Evolutionary conservation across 768 basidiomycete genomes (phyloP).

Genomic region (Russula dissimulans): DNA sequence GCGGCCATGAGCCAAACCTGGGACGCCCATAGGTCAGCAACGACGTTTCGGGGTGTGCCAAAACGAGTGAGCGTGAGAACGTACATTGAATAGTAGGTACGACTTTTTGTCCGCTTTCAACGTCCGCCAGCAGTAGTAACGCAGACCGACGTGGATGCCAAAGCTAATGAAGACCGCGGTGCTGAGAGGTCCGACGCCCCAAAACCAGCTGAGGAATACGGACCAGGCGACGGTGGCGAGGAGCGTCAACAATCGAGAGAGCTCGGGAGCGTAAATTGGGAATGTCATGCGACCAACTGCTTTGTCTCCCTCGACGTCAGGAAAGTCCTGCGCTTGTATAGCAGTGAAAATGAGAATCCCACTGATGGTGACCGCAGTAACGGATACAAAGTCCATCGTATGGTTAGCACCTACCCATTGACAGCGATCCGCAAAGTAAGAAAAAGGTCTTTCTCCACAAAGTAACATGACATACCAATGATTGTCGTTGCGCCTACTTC

Average conservation of each 20-base stretch:
- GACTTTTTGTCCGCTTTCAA: slow-evolving; percentile 15
- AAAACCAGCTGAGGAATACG: slow-evolving; percentile 18
- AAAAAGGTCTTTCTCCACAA: neutral
- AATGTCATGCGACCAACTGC: slow-evolving; percentile 20
- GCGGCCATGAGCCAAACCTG: slow-evolving; percentile 20
- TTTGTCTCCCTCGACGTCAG: slow-evolving; percentile 22
- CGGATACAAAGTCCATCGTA: slow-evolving; percentile 12
- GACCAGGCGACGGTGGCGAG: slow-evolving; percentile 21
- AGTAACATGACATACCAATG: slow-evolving; percentile 5
- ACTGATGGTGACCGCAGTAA: slow-evolving; percentile 16
- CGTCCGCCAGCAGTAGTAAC: slow-evolving; percentile 16
- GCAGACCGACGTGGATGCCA: slow-evolving; percentile 19
- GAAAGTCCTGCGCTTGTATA: slow-evolving; percentile 22
- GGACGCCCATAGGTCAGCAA: slow-evolving; percentile 8
- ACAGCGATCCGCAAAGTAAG: neutral
- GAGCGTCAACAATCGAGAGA: slow-evolving; percentile 19
- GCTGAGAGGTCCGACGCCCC: slow-evolving; percentile 17
- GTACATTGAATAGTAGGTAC: slow-evolving; percentile 22
- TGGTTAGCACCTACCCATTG: neutral
- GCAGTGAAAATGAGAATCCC: slow-evolving; percentile 20
- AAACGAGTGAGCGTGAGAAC: slow-evolving; percentile 6
- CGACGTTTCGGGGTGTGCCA: slow-evolving; percentile 1
- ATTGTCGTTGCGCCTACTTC: slow-evolving; percentile 20
- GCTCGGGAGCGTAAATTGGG: slow-evolving; percentile 19
- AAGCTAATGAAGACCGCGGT: slow-evolving; percentile 11